These are phyloP conservation scores for Phytopythium oedochilum DNA, from an alignment of 352 stramenopile genomes.

Conservation along the genomic window DNA sequence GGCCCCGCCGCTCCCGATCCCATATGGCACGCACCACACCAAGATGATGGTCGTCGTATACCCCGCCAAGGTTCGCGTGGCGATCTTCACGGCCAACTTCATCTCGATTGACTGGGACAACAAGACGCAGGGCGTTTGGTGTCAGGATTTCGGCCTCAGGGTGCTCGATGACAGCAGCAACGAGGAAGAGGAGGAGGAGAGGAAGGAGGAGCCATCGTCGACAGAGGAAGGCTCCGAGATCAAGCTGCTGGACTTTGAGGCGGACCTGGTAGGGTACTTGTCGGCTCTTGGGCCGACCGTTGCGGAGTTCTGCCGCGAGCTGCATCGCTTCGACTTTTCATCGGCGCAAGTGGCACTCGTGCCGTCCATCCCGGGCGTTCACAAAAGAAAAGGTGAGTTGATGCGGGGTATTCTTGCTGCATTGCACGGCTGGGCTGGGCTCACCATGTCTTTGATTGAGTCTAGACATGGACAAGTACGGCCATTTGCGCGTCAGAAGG, in stretches of 20 bases:
- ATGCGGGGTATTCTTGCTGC: background rate
- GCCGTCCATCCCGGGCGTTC: slow-evolving; percentile 60
- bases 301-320: slow-evolving; percentile 38
- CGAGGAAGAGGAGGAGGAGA: slow-evolving; percentile 10
- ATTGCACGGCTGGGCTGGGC: too few relatives aligned
- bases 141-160: slow-evolving; percentile 75
- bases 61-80: slow-evolving; percentile 55
- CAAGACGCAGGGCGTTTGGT: slow-evolving; percentile 85
- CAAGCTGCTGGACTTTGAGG: slow-evolving; percentile 41
- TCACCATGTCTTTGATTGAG: background rate
- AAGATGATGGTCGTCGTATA: slow-evolving; percentile 84
- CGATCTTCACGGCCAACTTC: slow-evolving; percentile 87
- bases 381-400: slow-evolving; percentile 56
- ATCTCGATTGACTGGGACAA: slow-evolving; percentile 72
- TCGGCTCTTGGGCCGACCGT: slow-evolving; percentile 40
- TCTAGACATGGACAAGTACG: slow-evolving; percentile 80
- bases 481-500: slow-evolving; percentile 66
- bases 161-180: slow-evolving; percentile 26
- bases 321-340: slow-evolving; percentile 62
- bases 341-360: slow-evolving; percentile 51
- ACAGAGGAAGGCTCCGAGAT: background rate
- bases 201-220: background rate
- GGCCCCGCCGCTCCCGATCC: slow-evolving; percentile 66
- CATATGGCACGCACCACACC: slow-evolving; percentile 84
- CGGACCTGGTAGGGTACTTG: slow-evolving; percentile 60